Conservation (phyloP, 2,329 filamentous ascomycete genomes). For the Drechslerella coelobrocha region DNA sequence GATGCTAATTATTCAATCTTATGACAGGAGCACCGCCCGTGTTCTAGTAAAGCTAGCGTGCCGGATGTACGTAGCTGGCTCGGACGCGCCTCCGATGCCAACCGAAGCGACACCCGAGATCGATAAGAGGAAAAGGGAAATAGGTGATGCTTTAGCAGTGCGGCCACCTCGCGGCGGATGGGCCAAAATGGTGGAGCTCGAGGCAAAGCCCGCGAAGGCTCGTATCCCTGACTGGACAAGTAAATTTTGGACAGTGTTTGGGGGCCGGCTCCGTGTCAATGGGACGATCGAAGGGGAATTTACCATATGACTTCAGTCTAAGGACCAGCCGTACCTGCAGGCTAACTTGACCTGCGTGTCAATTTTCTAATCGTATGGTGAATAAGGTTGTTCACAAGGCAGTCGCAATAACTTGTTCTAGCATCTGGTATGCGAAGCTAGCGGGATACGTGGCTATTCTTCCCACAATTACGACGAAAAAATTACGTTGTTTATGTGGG, state of each 20-base stretch:
- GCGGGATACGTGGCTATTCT: too few species aligned
- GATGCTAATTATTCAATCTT: not conserved
- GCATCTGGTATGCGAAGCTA: too few species aligned
- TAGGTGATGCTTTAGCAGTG: constrained; percentile 9
- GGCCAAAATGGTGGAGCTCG: constrained; percentile 19
- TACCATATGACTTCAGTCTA: constrained; percentile 16
- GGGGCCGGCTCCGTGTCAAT: constrained; percentile 34
- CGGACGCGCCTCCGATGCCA: constrained; percentile 17
- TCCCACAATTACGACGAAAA: too few species aligned
- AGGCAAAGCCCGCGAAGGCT: constrained; percentile 17
- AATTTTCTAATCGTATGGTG: too few species aligned
- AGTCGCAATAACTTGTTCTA: too few species aligned
- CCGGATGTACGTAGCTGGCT: constrained; percentile 30
- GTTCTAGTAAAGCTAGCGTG: constrained; percentile 20
- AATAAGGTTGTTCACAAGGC: too few species aligned
- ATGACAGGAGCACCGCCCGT: constrained; percentile 25
- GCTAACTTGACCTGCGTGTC: too few species aligned
- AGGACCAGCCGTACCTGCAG: too few species aligned
- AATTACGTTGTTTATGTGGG: too few species aligned
- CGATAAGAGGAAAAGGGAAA: constrained; percentile 21
- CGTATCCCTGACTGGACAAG: constrained; percentile 30
- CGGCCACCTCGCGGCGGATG: constrained; percentile 19
- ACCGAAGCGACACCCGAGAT: constrained; percentile 14
- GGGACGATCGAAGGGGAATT: constrained; percentile 44
- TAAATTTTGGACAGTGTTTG: constrained; percentile 44